Evolutionary conservation across 192 early-diverging fungal species (phyloP).

Genomic region (Umbelopsis isabellina): DNA sequence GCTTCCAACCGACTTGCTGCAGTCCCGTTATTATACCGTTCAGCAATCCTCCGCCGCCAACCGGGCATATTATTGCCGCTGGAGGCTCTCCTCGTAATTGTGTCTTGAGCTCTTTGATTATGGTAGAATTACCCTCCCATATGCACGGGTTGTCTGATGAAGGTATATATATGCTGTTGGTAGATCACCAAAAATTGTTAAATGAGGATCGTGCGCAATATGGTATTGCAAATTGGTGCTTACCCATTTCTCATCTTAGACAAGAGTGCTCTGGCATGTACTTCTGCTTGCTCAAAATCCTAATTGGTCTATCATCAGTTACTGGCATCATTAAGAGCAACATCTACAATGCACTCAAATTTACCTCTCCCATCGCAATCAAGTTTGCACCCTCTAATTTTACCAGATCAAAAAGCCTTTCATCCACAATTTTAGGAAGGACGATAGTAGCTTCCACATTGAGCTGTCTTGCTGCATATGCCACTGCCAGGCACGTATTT

Average conservation of each 20-base stretch:
- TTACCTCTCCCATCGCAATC: slow-evolving; percentile 52
- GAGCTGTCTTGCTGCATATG: slow-evolving; percentile 67
- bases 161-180: slow-evolving; percentile 52
- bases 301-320: background rate
- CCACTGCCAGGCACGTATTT: slow-evolving; percentile 69
- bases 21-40: slow-evolving; percentile 69
- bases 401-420: slow-evolving; percentile 58
- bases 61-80: slow-evolving; percentile 63
- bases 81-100: slow-evolving; percentile 62
- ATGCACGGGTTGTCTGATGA: slow-evolving; percentile 61
- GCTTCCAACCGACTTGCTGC: slow-evolving; percentile 60
- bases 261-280: slow-evolving; percentile 44
- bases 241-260: slow-evolving; percentile 46
- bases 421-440: slow-evolving; percentile 51
- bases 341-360: background rate
- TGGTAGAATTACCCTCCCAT: slow-evolving; percentile 63
- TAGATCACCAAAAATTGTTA: background rate
- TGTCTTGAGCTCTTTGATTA: slow-evolving; percentile 64
- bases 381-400: slow-evolving; percentile 63
- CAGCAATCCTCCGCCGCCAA: slow-evolving; percentile 74
- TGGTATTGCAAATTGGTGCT: slow-evolving; percentile 28
- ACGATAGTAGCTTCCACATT: slow-evolving; percentile 59
- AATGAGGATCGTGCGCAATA: background rate
- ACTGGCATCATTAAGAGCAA: background rate
- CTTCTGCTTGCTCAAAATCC: slow-evolving; percentile 52